Conservation (phyloP, 441 rosid genomes). For the Melastoma candidum region DNA sequence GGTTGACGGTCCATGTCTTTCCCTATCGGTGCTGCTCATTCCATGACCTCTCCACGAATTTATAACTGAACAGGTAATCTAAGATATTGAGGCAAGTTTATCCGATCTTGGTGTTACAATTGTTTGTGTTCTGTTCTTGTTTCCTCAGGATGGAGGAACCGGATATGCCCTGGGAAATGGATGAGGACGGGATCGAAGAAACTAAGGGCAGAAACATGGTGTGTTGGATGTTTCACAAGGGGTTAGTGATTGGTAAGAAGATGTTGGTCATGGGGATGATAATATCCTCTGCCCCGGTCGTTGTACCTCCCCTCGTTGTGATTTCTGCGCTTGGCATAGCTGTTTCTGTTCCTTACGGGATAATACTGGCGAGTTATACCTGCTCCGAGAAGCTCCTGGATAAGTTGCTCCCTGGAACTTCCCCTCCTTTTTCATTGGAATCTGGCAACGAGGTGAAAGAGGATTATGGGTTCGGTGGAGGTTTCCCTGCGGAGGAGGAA, state of each 20-base stretch:
- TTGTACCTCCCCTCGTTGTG: constrained; percentile 57
- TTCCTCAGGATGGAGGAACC: constrained; percentile 14
- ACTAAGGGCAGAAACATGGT: constrained; percentile 15
- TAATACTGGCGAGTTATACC: constrained; percentile 65
- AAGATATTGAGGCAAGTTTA: too few relatives aligned
- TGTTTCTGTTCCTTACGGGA: constrained; percentile 53
- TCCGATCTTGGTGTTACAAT: too few relatives aligned
- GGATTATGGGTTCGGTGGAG: constrained; percentile 9
- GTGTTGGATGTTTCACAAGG: constrained; percentile 42
- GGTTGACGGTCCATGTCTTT: too few relatives aligned
- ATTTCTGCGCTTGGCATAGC: constrained; percentile 51
- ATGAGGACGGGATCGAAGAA: constrained; percentile 20
- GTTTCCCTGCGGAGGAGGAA: constrained; percentile 16
- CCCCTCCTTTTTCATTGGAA: constrained; percentile 13
- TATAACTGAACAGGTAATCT: too few relatives aligned
- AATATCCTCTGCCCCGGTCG: constrained; percentile 49
- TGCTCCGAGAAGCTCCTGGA: constrained; percentile 68
- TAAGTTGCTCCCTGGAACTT: constrained; percentile 36
- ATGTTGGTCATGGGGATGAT: constrained; percentile 47
- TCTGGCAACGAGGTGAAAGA: constrained; percentile 10
- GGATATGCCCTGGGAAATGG: constrained; percentile 23
- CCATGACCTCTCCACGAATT: too few relatives aligned
- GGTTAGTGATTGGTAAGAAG: constrained; percentile 54
- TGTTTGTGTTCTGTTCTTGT: too few relatives aligned
- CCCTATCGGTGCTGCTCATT: too few relatives aligned